These are phyloP conservation scores for Diaporthe amygdali DNA, from an alignment of 2,329 filamentous ascomycete genomes.

Conservation along the genomic window DNA sequence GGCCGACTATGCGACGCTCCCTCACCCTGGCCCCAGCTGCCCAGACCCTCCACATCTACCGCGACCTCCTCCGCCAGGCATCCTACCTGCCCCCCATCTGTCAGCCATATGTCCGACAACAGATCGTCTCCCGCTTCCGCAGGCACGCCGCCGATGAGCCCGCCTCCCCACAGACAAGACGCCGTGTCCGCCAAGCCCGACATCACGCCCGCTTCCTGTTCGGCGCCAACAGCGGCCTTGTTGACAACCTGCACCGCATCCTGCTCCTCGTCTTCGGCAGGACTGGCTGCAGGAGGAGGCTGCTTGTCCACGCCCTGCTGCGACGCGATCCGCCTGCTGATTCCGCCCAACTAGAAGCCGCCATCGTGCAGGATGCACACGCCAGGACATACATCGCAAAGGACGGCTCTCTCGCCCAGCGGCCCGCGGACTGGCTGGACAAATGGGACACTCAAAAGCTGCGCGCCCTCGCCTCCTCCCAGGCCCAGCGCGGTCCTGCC, in stretches of 20 bases:
- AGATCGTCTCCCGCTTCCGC: constrained; percentile 54
- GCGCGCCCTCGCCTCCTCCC: constrained; percentile 44
- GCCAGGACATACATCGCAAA: background rate
- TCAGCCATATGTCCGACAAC: constrained; percentile 46
- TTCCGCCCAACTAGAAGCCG: constrained; percentile 44
- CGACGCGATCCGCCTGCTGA: constrained; percentile 42
- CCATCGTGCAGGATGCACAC: background rate
- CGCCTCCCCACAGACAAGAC: background rate
- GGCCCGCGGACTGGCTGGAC: constrained; percentile 47
- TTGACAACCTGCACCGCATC: constrained; percentile 50
- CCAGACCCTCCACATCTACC: constrained; percentile 53
- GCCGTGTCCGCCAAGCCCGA: constrained; percentile 46
- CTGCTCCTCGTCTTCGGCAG: constrained; percentile 59
- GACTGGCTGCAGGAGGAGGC: constrained; percentile 53
- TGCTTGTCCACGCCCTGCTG: constrained; percentile 49
- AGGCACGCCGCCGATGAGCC: constrained; percentile 37
- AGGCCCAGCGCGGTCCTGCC: constrained; percentile 39
- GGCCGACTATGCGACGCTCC: constrained; percentile 39
- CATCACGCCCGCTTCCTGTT: constrained; percentile 53
- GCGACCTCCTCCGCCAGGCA: constrained; percentile 64
- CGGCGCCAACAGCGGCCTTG: constrained; percentile 58
- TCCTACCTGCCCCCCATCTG: constrained; percentile 63
- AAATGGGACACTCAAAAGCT: constrained; percentile 56
- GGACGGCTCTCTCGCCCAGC: constrained; percentile 8
- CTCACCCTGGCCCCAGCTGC: constrained; percentile 36